phyloP scores from a whole-genome alignment of 257 asterid genomes.

The Capsicum rhomboideum region DNA sequence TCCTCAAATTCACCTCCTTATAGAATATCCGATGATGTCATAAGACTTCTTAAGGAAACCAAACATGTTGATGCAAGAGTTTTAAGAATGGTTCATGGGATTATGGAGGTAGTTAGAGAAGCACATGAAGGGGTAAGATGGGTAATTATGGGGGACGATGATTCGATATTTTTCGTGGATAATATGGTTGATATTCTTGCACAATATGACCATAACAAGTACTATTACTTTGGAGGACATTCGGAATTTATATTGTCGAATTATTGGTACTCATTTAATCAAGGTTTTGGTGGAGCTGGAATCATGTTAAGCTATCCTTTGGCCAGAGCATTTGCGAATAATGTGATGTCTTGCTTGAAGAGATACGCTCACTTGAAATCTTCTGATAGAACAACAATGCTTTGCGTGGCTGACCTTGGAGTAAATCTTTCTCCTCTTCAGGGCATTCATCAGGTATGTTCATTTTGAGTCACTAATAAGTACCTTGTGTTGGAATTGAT shows the following conservation, averaged over 20 bases:
- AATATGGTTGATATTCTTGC: slow-evolving; percentile 18
- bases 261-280: slow-evolving; percentile 8
- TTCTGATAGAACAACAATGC: slow-evolving; percentile 12
- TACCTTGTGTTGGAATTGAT: too few relatives aligned
- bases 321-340: slow-evolving; percentile 9
- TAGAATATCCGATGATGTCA: slow-evolving; percentile 6
- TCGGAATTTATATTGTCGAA: slow-evolving; percentile 15
- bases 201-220: slow-evolving; percentile 22
- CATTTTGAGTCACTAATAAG: too few relatives aligned
- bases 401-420: slow-evolving; percentile 22
- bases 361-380: slow-evolving; percentile 8
- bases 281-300: slow-evolving; percentile 33
- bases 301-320: slow-evolving; percentile 21
- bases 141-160: slow-evolving; percentile 29
- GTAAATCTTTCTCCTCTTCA: slow-evolving; percentile 19
- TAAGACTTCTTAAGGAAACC: neutral
- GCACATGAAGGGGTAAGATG: slow-evolving; percentile 14
- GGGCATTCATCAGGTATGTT: slow-evolving; percentile 27
- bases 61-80: neutral
- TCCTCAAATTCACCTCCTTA: slow-evolving; percentile 15
- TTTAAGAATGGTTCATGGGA: slow-evolving; percentile 19
- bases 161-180: slow-evolving; percentile 17
- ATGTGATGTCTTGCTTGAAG: slow-evolving; percentile 17
- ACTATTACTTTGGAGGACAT: slow-evolving; percentile 15
- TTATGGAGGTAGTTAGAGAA: slow-evolving; percentile 18